phyloP scores from a whole-genome alignment of 2,329 filamentous ascomycete genomes.

The Grosmannia huntii region DNA sequence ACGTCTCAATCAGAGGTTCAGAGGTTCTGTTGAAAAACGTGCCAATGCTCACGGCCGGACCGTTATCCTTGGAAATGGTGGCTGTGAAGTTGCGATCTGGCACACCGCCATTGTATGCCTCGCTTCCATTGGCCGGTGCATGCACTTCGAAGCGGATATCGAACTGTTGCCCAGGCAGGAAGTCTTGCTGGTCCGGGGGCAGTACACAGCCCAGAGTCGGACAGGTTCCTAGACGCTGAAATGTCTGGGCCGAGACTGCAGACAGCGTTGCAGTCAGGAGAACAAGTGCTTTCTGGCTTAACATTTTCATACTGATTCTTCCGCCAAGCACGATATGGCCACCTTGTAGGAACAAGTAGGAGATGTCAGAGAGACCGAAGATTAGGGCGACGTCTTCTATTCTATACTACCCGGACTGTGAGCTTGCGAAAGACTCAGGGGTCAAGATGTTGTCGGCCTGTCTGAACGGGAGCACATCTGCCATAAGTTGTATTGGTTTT shows the following conservation, averaged over 20 bases:
- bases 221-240: conserved; percentile 46
- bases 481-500: no score
- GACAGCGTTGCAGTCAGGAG: not conserved
- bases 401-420: no score
- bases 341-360: not conserved
- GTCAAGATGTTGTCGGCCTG: no score
- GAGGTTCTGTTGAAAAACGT: conserved; percentile 12
- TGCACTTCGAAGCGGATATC: conserved; percentile 37
- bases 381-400: no score
- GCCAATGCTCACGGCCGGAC: not conserved
- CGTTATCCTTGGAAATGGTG: not conserved
- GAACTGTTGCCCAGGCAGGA: conserved; percentile 46
- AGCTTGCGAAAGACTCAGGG: no score
- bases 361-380: not conserved
- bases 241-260: conserved; percentile 31
- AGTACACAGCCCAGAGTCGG: conserved; percentile 46
- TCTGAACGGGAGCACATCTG: no score
- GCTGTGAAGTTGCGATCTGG: conserved; percentile 9
- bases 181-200: conserved; percentile 58
- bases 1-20: conserved; percentile 42
- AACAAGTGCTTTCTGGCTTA: not conserved
- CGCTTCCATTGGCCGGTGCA: conserved; percentile 35
- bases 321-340: not conserved
- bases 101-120: conserved; percentile 24
- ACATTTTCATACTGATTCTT: not conserved